Conservation (phyloP, 306 rosid genomes). For the Sicyos baderoa region DNA sequence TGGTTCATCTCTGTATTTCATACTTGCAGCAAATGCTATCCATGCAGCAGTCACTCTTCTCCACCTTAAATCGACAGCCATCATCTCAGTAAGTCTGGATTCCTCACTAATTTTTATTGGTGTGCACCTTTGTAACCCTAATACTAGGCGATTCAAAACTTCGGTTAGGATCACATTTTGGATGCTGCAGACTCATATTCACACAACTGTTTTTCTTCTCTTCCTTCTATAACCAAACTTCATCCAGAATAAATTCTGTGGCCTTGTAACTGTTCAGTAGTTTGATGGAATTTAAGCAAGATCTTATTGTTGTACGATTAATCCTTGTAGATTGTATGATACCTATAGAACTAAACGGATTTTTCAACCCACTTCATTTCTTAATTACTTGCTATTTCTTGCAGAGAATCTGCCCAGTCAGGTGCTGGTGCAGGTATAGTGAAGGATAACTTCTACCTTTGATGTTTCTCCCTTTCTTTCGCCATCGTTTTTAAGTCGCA, state of each 20-base stretch:
- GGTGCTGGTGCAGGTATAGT: constrained; percentile 39
- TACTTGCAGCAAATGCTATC: constrained; percentile 44
- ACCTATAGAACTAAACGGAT: not conserved
- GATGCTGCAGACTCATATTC: not conserved
- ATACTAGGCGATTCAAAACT: not conserved
- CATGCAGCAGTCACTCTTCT: constrained; percentile 37
- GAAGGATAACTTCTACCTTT: not conserved
- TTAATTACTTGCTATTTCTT: not conserved
- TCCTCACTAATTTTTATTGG: not conserved
- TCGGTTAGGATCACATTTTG: not conserved
- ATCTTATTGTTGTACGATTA: not conserved
- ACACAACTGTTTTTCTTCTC: not conserved
- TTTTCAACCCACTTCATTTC: not conserved
- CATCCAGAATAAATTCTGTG: not conserved
- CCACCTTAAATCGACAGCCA: constrained; percentile 42
- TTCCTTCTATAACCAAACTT: constrained; percentile 6
- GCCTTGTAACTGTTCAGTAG: not conserved
- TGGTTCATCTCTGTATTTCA: constrained; percentile 4
- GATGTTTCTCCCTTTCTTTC: not conserved
- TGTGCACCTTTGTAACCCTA: not conserved
- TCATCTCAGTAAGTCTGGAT: constrained; percentile 37
- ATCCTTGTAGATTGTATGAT: not conserved
- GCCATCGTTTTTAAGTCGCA: not conserved
- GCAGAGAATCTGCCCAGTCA: constrained; percentile 40
- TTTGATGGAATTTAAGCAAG: not conserved